Evolutionary conservation across 805 yeast species (phyloP).

Genomic region (Yueomyces sp.): DNA sequence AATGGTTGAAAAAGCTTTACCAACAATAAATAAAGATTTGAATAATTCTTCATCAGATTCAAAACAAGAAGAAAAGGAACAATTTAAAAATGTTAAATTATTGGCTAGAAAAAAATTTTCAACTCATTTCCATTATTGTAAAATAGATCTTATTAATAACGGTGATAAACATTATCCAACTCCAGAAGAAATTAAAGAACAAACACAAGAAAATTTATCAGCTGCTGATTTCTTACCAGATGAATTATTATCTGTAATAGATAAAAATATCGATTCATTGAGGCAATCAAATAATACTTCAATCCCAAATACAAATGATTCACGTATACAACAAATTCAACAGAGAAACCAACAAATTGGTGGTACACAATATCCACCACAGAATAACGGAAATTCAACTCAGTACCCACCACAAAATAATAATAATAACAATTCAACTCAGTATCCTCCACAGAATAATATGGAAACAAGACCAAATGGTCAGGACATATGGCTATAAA

Average conservation of each 20-base stretch:
- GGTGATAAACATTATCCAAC: slow-evolving; percentile 23
- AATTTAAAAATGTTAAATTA: slow-evolving; percentile 22
- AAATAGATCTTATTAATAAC: slow-evolving; percentile 2
- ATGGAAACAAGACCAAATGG: slow-evolving; percentile 11
- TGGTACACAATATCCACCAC: slow-evolving; percentile 15
- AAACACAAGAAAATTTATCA: slow-evolving; percentile 15
- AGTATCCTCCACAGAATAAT: slow-evolving; percentile 2
- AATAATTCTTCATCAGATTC: slow-evolving; percentile 2
- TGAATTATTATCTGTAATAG: slow-evolving; percentile 20
- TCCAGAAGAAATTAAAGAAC: slow-evolving; percentile 23
- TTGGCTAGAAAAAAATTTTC: slow-evolving; percentile 22
- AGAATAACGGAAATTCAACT: background rate
- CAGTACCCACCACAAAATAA: slow-evolving; percentile 3
- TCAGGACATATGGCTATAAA: slow-evolving; percentile 16
- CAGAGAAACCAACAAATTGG: background rate
- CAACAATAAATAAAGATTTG: slow-evolving; percentile 7
- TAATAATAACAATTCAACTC: slow-evolving; percentile 1
- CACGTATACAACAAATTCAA: background rate
- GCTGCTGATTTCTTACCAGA: slow-evolving; percentile 16
- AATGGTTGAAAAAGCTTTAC: slow-evolving; percentile 19
- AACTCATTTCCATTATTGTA: slow-evolving; percentile 25
- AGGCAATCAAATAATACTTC: slow-evolving; percentile 12
- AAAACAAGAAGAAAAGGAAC: slow-evolving; percentile 15
- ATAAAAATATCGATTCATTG: slow-evolving; percentile 20
- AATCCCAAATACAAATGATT: slow-evolving; percentile 1